Evolutionary conservation across 495 filamentous ascomycete species (phyloP).

Genomic region (Hyaloscypha hepaticicola): DNA sequence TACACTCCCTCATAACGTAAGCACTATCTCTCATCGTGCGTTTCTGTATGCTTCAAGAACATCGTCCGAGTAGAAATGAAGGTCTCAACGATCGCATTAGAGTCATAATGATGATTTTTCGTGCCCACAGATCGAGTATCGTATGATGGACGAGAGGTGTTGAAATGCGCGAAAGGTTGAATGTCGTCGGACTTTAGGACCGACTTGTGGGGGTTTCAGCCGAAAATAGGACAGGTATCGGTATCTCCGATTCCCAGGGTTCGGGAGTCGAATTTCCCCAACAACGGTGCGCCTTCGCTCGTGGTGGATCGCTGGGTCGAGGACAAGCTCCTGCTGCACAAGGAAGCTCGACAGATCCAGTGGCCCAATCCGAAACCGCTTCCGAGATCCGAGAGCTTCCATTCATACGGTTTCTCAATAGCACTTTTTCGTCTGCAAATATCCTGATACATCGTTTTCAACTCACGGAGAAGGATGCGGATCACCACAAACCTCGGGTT

Average conservation of each 20-base stretch:
- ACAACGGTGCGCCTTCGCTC: background rate
- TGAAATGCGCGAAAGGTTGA: background rate
- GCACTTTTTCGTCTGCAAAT: background rate
- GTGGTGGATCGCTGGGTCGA: background rate
- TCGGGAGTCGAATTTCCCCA: background rate
- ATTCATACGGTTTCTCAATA: background rate
- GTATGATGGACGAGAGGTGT: background rate
- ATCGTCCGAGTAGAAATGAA: background rate
- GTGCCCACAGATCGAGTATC: background rate
- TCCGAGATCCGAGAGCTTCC: background rate
- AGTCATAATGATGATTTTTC: background rate
- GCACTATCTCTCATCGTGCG: background rate
- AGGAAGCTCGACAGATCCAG: background rate
- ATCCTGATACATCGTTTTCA: background rate
- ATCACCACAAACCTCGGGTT: background rate
- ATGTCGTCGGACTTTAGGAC: background rate
- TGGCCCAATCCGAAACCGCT: background rate
- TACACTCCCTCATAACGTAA: background rate
- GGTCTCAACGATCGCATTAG: background rate
- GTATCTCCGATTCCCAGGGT: background rate
- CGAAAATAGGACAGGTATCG: background rate
- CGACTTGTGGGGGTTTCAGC: background rate
- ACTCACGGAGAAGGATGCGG: background rate
- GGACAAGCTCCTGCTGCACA: background rate
- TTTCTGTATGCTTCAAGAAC: background rate